Base-by-base conservation (phyloP, 768 basidiomycete genomes). In the Mycena pura region DNA sequence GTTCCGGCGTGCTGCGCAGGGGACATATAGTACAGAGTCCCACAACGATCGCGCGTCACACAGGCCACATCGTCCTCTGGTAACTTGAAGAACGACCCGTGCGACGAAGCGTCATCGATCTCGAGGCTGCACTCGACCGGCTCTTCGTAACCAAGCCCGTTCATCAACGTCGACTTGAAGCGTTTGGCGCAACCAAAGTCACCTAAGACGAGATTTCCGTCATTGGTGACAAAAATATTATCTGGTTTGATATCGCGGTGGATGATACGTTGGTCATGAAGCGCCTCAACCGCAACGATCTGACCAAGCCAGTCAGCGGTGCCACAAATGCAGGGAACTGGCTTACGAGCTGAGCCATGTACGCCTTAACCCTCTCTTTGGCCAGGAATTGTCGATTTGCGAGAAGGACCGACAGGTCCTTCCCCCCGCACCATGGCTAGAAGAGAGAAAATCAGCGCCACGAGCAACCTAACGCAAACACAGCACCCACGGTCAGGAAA, bases 281-380 rank as follows among this genome's bases (percentile, higher is more conserved):
- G 48, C 1, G 43, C 36, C 32, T 69, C 65, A 10, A 71, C 34
- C 7, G 65, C 63, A 13, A 64, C 19, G 7, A 67, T 45, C 68
- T 21, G 21, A n/a, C 7, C 6, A 31, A 11, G 14, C 14, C 52
- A n/a, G 17, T 5, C 27, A 25, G 24, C 19, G 11, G 44, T 41
- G 14, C 14, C 14, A 29, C 25, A 47, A 27, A 14, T 25, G 19
- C 39, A 40, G 53, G 6, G 5, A 34, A 9, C 19, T 6, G 22
- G 38, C 68, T 69, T 39, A 73, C 72, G 27, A 73, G 45, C 55
- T 74, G 70, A 0, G 69, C 66, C 8, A 62, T 59, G 41, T 72
- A 70, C 13, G 68, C 61, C 25, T 62, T 58, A 3, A 65, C 53
- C 6, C 57, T 57, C 15, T 62, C 55, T n/a, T 45, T 28, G 4